phyloP scores from a whole-genome alignment of 768 basidiomycete genomes.

The Rhizopogon vesiculosus region DNA sequence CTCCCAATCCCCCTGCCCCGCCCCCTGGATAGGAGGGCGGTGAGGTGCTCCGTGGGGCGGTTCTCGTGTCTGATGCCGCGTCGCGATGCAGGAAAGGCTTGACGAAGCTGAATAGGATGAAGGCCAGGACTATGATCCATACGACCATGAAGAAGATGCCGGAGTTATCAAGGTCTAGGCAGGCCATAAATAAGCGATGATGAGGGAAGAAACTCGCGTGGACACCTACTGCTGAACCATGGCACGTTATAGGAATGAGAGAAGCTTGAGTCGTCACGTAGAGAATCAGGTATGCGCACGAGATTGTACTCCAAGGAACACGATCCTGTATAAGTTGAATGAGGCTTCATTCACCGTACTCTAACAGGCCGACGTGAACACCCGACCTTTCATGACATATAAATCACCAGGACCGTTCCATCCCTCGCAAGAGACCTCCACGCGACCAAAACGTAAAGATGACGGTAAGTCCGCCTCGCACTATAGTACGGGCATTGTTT shows the following conservation, averaged over 20 bases:
- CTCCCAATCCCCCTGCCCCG: constrained; percentile 32
- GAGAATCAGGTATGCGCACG: constrained; percentile 52
- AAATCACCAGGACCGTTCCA: constrained; percentile 81
- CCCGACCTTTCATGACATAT: constrained; percentile 77
- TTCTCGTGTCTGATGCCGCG: constrained; percentile 21
- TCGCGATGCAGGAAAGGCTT: constrained; percentile 44
- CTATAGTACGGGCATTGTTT: constrained; percentile 29
- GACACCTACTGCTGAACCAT: constrained; percentile 19
- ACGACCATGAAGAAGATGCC: constrained; percentile 49
- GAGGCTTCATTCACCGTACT: not conserved
- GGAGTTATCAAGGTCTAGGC: constrained; percentile 41
- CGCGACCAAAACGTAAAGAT: constrained; percentile 74
- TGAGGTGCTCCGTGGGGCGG: constrained; percentile 19
- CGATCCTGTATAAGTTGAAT: constrained; percentile 48
- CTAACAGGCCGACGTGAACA: not conserved
- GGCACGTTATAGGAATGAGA: constrained; percentile 7
- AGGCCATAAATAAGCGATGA: not conserved
- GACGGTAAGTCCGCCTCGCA: constrained; percentile 90
- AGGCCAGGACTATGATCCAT: constrained; percentile 48
- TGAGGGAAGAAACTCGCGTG: not conserved
- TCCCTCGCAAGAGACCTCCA: constrained; percentile 89
- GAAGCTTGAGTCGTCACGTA: constrained; percentile 14
- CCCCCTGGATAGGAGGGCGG: constrained; percentile 32
- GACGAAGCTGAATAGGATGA: constrained; percentile 57
- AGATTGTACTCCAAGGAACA: constrained; percentile 85